Base-by-base conservation (phyloP, 2,329 filamentous ascomycete genomes). In the Neonectria hederae region DNA sequence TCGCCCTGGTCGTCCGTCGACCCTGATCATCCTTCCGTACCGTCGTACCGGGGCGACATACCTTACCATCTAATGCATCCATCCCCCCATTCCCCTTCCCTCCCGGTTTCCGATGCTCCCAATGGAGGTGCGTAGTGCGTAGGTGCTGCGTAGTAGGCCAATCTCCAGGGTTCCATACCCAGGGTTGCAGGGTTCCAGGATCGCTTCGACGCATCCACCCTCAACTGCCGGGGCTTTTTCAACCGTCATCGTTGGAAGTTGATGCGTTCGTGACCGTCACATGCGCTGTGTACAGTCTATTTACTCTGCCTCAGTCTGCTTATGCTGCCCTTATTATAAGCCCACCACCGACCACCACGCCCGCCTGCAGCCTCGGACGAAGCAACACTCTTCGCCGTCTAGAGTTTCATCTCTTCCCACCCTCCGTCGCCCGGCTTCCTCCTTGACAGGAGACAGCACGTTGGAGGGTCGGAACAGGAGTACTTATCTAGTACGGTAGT, bases 191-290 rank as follows among this genome's bases (percentile, higher is more conserved):
- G 60, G 54, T 61, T 69, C 56, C 61, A 54, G 56, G 46, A 48
- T 65, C 38, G n/a, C 40, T 54, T 49, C 30, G 28, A 54, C 66
- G 56, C 65, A 69, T 60, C 62, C 64, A 64, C 60, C 48, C 55
- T 54, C 62, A 72, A 72, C 62, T 72, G 65, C 70, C 70, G 69
- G 51, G 62, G 38, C 43, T 51, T 52, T 59, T 40, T 53, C 46
- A 66, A 53, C 51, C 59, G 53, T 54, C 63, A 60, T 62, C 49
- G 68, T 54, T 48, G 60, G 45, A 46, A 26, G 54, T 53, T 53
- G 45, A 59, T 52, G 42, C 49, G 30, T 59, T 62, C 54, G 28
- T 61, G 42, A 49, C 48, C 63, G 40, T 64, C 63, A 69, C 65
- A 71, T 64, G 59, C 45, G 32, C 60, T 63, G 53, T 52, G 48